phyloP scores from a whole-genome alignment of 805 yeast species.

The Saccharomycopsis lassenensis region DNA sequence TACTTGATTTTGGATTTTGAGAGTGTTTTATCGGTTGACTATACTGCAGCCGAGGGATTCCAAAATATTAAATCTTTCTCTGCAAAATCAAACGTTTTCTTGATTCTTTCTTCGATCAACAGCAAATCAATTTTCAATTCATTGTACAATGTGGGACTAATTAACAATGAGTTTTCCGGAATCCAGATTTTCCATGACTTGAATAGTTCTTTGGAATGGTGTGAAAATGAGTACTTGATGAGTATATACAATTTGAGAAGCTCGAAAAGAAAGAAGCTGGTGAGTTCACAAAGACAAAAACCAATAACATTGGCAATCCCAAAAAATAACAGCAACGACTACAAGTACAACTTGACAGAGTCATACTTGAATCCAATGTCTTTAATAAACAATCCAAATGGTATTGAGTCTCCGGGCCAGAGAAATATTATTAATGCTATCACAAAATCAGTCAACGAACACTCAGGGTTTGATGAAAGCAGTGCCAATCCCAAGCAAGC shows the following conservation, averaged over 20 bases:
- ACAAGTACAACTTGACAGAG: constrained; percentile 17
- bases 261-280: constrained; percentile 20
- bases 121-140: constrained; percentile 58
- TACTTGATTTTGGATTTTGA: constrained; percentile 79
- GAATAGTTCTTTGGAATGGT: constrained; percentile 90
- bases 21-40: constrained; percentile 71
- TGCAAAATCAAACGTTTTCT: constrained; percentile 53
- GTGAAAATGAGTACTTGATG: constrained; percentile 79
- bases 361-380: constrained; percentile 18
- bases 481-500: too few relatives aligned
- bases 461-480: too few relatives aligned
- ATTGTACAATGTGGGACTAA: constrained; percentile 73
- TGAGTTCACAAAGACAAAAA: not conserved
- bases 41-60: constrained; percentile 93
- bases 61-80: constrained; percentile 74
- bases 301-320: not conserved
- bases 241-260: constrained; percentile 38
- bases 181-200: constrained; percentile 65
- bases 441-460: constrained; percentile 14
- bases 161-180: constrained; percentile 32
- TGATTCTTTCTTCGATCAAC: constrained; percentile 69
- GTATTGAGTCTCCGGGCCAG: constrained; percentile 16
- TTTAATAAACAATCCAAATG: constrained; percentile 13
- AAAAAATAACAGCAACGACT: constrained; percentile 9
- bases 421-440: constrained; percentile 16